phyloP scores from a whole-genome alignment of 768 basidiomycete species.

The Pulveroboletus sp. region DNA sequence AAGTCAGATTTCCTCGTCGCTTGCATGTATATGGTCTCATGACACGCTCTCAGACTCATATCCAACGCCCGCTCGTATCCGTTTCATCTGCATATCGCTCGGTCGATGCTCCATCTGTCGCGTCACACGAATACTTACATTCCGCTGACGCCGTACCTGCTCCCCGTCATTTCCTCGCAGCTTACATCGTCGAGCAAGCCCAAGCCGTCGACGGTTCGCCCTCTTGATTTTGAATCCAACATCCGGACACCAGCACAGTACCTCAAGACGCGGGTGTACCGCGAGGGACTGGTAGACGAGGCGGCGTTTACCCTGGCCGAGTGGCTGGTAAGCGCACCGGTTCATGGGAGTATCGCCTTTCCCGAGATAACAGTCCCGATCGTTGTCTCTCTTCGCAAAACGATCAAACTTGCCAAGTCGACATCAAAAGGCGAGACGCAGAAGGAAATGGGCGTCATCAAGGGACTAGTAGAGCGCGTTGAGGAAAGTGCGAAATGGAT shows the following conservation, averaged over 20 bases:
- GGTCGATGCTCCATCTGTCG: conserved; percentile 82
- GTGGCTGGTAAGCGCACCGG: conserved; percentile 64
- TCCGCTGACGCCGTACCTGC: conserved; percentile 80
- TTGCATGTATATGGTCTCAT: not conserved
- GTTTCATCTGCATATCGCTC: conserved; percentile 87
- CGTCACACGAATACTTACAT: conserved; percentile 82
- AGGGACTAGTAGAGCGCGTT: conserved; percentile 77
- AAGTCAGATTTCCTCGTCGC: conserved; percentile 49
- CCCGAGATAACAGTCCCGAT: conserved; percentile 88
- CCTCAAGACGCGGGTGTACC: conserved; percentile 79
- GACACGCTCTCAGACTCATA: conserved; percentile 58
- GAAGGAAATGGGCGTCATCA: conserved; percentile 62
- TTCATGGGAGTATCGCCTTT: conserved; percentile 87
- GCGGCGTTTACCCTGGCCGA: conserved; percentile 72
- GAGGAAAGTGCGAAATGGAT: conserved; percentile 83
- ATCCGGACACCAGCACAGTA: conserved; percentile 89
- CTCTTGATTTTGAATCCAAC: conserved; percentile 82
- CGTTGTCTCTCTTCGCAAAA: conserved; percentile 63
- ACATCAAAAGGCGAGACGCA: conserved; percentile 30
- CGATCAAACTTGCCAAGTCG: conserved; percentile 58
- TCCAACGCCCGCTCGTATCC: conserved; percentile 91
- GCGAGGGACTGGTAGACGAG: conserved; percentile 82
- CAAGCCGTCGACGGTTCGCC: conserved; percentile 81
- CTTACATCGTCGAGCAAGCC: conserved; percentile 64
- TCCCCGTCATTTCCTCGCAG: conserved; percentile 78